phyloP scores from a whole-genome alignment of 2,329 filamentous ascomycete species.

The Fusarium nisikadoi region DNA sequence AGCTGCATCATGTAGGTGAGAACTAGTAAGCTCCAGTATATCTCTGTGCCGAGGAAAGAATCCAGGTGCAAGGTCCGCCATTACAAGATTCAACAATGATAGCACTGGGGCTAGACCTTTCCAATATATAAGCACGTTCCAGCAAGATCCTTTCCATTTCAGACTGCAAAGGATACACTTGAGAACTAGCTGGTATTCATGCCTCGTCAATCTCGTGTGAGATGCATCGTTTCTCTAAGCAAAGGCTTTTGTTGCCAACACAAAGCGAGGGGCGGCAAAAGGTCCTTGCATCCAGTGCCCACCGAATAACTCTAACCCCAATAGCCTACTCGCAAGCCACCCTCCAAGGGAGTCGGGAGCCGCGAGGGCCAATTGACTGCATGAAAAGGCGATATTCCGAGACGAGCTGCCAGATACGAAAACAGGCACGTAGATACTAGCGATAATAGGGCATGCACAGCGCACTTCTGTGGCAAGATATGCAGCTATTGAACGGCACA shows the following conservation, averaged over 20 bases:
- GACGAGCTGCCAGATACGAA: not conserved
- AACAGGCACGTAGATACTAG: not conserved
- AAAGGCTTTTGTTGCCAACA: not conserved
- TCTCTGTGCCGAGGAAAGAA: not conserved
- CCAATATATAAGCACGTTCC: rapidly evolving
- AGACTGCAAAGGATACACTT: not conserved
- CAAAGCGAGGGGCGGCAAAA: not conserved
- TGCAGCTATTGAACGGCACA: not conserved
- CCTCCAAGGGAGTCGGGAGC: not conserved
- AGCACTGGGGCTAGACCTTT: not conserved
- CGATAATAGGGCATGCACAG: not conserved
- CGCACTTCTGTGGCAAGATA: not conserved
- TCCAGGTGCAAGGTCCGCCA: not conserved
- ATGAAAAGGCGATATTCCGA: not conserved
- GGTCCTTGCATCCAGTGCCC: not conserved
- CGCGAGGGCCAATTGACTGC: not conserved
- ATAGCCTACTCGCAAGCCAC: not conserved
- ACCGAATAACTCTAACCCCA: not conserved
- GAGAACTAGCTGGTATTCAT: rapidly evolving
- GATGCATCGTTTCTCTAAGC: not conserved
- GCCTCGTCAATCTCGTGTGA: not conserved
- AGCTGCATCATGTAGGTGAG: rapidly evolving
- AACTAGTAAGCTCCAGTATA: not conserved
- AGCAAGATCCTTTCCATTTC: not conserved
- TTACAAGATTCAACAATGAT: not conserved